Conservation (phyloP, 441 rosid genomes). For the Raphanus hybrid region DNA sequence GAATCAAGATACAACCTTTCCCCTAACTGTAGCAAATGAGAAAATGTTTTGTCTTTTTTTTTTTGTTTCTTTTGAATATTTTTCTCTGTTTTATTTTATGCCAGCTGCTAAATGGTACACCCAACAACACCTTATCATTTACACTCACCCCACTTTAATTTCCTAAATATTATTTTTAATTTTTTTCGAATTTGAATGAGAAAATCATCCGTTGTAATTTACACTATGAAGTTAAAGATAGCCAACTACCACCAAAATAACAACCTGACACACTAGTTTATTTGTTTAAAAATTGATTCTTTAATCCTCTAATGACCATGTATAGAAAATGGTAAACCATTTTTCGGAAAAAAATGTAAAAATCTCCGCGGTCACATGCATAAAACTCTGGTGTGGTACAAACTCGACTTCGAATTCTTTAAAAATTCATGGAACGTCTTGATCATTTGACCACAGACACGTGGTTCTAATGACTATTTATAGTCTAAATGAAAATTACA, state of each 20-base stretch:
- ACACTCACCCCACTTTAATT: conserved; percentile 39
- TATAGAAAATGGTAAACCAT: too few relatives aligned
- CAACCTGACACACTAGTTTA: conserved; percentile 11
- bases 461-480: neutral
- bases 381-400: too few relatives aligned
- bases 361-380: too few relatives aligned
- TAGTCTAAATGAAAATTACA: neutral
- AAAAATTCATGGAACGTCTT: too few relatives aligned
- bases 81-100: neutral
- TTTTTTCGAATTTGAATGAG: conserved; percentile 15
- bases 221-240: neutral
- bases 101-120: conserved; percentile 41
- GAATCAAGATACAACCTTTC: conserved; percentile 22
- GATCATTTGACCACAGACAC: too few relatives aligned
- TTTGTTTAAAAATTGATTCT: neutral
- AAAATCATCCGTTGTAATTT: conserved; percentile 17
- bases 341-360: too few relatives aligned
- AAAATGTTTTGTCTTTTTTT: conserved; percentile 7
- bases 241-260: conserved; percentile 1
- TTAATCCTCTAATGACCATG: conserved; percentile 6
- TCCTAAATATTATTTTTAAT: neutral
- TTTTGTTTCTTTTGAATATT: neutral
- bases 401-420: too few relatives aligned
- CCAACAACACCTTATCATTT: conserved; percentile 41
- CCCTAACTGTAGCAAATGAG: conserved; percentile 15